These are phyloP conservation scores for Dioscorea alata DNA, from an alignment of 106 monocot species.

Conservation along the genomic window DNA sequence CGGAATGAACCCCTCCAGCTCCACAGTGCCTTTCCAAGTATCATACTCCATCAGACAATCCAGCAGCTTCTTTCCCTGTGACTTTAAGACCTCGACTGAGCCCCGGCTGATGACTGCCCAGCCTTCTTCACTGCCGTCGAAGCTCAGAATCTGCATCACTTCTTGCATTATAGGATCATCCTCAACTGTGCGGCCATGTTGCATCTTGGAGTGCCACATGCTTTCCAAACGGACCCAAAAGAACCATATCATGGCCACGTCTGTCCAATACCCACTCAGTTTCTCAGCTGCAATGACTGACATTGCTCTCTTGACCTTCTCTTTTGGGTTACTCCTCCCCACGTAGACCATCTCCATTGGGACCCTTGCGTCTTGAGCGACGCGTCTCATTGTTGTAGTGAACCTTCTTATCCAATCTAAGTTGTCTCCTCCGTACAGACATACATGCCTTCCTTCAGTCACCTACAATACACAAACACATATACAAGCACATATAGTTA, in stretches of 20 bases:
- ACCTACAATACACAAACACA: constrained; percentile 8
- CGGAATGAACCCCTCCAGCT: constrained; percentile 45
- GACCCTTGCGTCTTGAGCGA: constrained; percentile 37
- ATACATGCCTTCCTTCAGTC: constrained; percentile 41
- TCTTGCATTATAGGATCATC: constrained; percentile 69
- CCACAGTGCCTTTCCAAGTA: constrained; percentile 46
- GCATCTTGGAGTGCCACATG: constrained; percentile 87
- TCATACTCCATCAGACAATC: constrained; percentile 57
- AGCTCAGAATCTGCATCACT: constrained; percentile 71
- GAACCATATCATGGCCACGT: constrained; percentile 73
- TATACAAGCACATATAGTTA: too few species aligned
- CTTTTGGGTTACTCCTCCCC: constrained; percentile 84
- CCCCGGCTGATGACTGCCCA: constrained; percentile 68
- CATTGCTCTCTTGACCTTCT: constrained; percentile 38
- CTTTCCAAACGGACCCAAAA: constrained; percentile 86
- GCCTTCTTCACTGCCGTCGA: constrained; percentile 70
- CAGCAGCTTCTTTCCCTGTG: constrained; percentile 43
- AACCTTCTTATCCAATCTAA: constrained; percentile 72
- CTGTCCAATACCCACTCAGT: constrained; percentile 60
- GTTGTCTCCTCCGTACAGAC: constrained; percentile 82
- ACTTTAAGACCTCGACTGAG: constrained; percentile 41
- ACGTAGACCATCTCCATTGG: constrained; percentile 81
- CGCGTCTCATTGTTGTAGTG: constrained; percentile 32
- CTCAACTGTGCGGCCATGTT: constrained; percentile 40
- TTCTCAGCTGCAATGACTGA: constrained; percentile 37